Evolutionary conservation across 495 filamentous ascomycete species (phyloP).

Genomic region (Elaphomyces granulatus): DNA sequence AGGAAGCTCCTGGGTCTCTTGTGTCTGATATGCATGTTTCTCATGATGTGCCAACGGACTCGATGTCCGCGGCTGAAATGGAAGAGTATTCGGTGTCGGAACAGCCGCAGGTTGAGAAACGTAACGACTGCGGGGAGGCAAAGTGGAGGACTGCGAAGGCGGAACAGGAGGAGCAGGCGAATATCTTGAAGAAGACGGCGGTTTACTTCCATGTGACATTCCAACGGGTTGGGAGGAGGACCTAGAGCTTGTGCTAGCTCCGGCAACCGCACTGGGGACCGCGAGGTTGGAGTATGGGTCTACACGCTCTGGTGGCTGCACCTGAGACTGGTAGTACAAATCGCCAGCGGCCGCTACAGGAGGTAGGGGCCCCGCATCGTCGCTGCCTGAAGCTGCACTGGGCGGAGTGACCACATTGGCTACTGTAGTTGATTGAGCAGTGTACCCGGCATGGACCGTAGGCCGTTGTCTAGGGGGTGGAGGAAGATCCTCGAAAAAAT

Average conservation of each 20-base stretch:
- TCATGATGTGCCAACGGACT: constrained; percentile 64
- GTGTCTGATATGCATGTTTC: constrained; percentile 26
- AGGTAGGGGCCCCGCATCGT: constrained; percentile 12
- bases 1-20: constrained; percentile 14
- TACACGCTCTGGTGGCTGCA: constrained; percentile 42
- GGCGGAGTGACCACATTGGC: constrained; percentile 6
- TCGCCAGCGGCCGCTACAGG: constrained; percentile 29
- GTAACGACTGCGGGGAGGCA: constrained; percentile 33
- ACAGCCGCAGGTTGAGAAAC: constrained; percentile 34
- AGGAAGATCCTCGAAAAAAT: constrained; percentile 88
- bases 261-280: constrained; percentile 24
- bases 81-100: constrained; percentile 36
- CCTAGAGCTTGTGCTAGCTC: constrained; percentile 23
- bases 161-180: constrained; percentile 33
- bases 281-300: constrained; percentile 44
- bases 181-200: constrained; percentile 23
- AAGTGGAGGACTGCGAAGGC: constrained; percentile 38
- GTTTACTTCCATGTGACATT: constrained; percentile 19
- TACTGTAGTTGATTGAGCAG: constrained; percentile 25
- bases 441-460: constrained; percentile 36
- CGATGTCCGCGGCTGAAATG: constrained; percentile 72
- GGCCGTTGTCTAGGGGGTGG: constrained; percentile 39
- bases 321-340: constrained; percentile 22
- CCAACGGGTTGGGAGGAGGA: constrained; percentile 28
- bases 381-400: constrained; percentile 8